Evolutionary conservation across 768 basidiomycete genomes (phyloP).

Genomic region (Kwoniella dendrophila): DNA sequence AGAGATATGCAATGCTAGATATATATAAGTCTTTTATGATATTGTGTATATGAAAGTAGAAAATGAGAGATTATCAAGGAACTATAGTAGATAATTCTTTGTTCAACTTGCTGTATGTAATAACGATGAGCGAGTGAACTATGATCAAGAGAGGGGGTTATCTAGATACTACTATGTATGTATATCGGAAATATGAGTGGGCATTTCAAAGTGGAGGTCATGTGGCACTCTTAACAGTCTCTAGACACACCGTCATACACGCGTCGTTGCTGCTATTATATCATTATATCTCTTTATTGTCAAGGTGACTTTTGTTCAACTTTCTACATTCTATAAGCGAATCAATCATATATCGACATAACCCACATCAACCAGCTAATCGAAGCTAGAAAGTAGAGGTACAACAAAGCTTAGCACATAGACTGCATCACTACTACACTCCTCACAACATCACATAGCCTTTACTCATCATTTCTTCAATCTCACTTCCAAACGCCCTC

Average conservation of each 20-base stretch:
- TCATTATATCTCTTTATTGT: neutral
- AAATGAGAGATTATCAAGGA: neutral
- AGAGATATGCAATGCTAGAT: neutral
- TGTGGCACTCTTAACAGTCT: slow-evolving; percentile 11
- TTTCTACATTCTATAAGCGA: neutral
- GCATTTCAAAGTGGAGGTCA: slow-evolving; percentile 18
- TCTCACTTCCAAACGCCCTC: slow-evolving; percentile 17
- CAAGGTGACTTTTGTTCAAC: neutral
- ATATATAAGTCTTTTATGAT: neutral
- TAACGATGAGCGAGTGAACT: neutral
- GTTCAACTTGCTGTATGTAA: neutral
- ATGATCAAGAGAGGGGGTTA: neutral
- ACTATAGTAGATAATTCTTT: neutral
- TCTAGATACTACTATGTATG: neutral
- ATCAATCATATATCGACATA: neutral
- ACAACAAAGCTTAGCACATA: too few relatives aligned
- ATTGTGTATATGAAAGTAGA: neutral
- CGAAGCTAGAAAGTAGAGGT: too few relatives aligned
- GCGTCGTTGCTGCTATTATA: slow-evolving; percentile 18
- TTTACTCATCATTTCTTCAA: slow-evolving; percentile 19
- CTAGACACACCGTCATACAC: slow-evolving; percentile 13
- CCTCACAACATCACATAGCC: neutral
- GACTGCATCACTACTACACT: neutral
- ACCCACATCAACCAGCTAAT: neutral
- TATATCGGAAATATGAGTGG: neutral